phyloP scores from a whole-genome alignment of 2,329 filamentous ascomycete genomes.

The Tolypocladium endophyticum region DNA sequence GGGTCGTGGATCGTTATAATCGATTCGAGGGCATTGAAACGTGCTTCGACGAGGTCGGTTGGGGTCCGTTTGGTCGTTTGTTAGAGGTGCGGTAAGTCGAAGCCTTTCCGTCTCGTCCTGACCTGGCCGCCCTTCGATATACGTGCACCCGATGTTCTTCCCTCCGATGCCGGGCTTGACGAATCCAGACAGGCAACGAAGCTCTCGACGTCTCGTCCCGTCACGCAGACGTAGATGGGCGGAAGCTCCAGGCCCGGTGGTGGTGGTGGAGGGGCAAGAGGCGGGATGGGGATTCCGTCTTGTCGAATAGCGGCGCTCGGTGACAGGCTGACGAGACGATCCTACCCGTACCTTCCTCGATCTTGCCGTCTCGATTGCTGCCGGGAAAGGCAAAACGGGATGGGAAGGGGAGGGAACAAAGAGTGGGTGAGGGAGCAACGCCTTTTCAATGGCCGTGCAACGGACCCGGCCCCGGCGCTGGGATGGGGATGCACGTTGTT shows the following conservation, averaged over 20 bases:
- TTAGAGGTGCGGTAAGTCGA: background rate
- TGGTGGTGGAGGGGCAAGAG: background rate
- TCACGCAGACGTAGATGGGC: background rate
- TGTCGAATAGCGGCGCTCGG: background rate
- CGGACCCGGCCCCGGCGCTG: slow-evolving; percentile 12
- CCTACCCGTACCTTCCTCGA: slow-evolving; percentile 1
- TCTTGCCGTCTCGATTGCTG: slow-evolving; percentile 7
- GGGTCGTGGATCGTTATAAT: slow-evolving; percentile 18
- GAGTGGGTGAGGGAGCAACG: slow-evolving; percentile 23
- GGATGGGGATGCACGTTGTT: slow-evolving; percentile 20
- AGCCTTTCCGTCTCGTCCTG: background rate
- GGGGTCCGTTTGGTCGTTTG: slow-evolving; percentile 4
- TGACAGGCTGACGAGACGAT: background rate
- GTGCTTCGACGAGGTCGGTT: slow-evolving; percentile 9
- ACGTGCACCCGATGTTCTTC: slow-evolving; percentile 1
- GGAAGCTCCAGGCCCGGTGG: background rate
- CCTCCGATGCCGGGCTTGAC: background rate
- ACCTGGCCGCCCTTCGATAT: slow-evolving; percentile 5
- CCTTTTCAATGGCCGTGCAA: slow-evolving; percentile 28
- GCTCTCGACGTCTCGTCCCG: background rate
- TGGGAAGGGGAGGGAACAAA: background rate
- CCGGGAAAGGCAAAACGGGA: slow-evolving; percentile 1
- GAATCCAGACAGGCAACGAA: background rate
- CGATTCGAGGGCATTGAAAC: slow-evolving; percentile 18
- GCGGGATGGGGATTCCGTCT: background rate